Evolutionary conservation across 148 eudicot species (phyloP), one percentile per base, ranked within the genome.

Genomic region (Rhododendron ovatum): DNA sequence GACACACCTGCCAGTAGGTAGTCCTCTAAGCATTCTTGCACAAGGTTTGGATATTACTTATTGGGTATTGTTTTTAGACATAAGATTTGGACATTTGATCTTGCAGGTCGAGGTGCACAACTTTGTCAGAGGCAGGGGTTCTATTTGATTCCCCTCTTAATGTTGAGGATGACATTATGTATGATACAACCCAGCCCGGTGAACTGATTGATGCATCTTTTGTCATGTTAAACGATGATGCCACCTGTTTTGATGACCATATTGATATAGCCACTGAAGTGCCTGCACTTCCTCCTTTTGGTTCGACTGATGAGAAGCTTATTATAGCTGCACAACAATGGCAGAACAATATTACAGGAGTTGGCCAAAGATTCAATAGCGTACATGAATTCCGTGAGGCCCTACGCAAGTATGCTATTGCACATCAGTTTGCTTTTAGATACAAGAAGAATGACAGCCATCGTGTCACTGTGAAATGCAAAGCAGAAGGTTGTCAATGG

Each of bases 391-490:
- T 96, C 83, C 98, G 99, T 63, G 98, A 96, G 91, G 90, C 98
- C 0, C 87, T 96, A 87, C 93, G 98, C 26, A 96, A 94, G 84
- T 96, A 91, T 76, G 95, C 99, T 74, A 92, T 96, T 89, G 98
- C 98, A 4, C 90, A 92, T 91, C 98, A 95, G 80, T 96, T 96
- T 88, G 99, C 98, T 37, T 94, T 94, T 81, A 93, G 83, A 85
- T 95, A 94, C 88, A 96, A 96, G 89, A 96, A 96, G 91, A 96
- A 96, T 78, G 99, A 96, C 81, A 95, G 98, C 82, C 96, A 96
- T 82, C 96, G 99, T 69, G 99, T 96, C 87, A 96, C 99, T 75
- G 99, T 96, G 39, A 96, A 92, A 88, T 96, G 99, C 92, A 96
- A 95, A 89, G 98, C 90, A 53, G 99, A 96, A 51, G 95, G 98